A percentile compares a stretch with the other conserved stretches of the same genome.
phyloP scores from a whole-genome alignment of 108 stramenopile genomes.

The Skeletonema grethae region DNA sequence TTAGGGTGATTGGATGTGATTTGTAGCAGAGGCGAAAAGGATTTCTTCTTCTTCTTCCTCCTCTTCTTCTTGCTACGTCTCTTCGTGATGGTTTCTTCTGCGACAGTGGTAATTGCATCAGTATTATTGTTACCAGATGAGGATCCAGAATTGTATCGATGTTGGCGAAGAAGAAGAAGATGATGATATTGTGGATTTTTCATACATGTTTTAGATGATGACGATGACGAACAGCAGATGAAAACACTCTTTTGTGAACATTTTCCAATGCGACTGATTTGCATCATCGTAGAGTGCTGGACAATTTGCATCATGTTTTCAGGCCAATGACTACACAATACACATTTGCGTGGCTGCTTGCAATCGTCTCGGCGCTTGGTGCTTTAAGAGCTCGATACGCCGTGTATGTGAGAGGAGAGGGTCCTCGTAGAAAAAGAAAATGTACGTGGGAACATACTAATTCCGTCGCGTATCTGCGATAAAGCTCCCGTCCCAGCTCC shows the following conservation, averaged over 20 bases:
- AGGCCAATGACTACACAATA: not conserved
- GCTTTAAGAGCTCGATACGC: too few relatives aligned
- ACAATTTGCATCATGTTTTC: not conserved
- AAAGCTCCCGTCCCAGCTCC: too few relatives aligned
- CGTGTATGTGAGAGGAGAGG: too few relatives aligned
- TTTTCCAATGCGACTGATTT: not conserved
- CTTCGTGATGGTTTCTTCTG: not conserved
- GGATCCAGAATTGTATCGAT: not conserved
- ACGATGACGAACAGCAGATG: not conserved
- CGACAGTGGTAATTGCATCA: not conserved
- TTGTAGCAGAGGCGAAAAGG: conserved; percentile 19
- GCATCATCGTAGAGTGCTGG: not conserved
- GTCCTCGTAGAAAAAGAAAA: not conserved
- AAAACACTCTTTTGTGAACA: not conserved
- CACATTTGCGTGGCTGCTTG: not conserved
- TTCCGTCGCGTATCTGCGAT: too few relatives aligned
- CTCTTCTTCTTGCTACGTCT: not conserved
- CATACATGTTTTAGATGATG: not conserved
- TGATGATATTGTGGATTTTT: not conserved
- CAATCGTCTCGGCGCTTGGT: too few relatives aligned
- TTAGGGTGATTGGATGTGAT: conserved; percentile 33
- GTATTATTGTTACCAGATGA: not conserved
- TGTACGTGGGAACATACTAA: not conserved
- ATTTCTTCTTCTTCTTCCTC: not conserved
- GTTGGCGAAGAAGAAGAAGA: too few relatives aligned